These are phyloP conservation scores for Phaseolus lunatus DNA, from an alignment of 306 rosid species.

Conservation along the genomic window DNA sequence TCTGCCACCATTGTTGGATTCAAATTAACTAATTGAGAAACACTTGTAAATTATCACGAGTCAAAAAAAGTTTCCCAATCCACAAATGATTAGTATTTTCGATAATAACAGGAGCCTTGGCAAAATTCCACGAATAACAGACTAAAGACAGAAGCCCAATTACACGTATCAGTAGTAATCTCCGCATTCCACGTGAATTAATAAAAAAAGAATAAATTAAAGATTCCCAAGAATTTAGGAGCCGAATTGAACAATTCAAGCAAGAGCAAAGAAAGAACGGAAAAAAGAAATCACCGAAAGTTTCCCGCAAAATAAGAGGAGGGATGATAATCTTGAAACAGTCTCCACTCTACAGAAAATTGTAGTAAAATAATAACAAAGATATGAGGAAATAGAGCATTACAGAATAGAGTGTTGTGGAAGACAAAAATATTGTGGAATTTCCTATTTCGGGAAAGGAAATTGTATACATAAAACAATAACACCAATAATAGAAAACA, in stretches of 20 bases:
- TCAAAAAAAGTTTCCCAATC: background rate
- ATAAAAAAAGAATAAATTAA: background rate
- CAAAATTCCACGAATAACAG: background rate
- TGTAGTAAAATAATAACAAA: background rate
- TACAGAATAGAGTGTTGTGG: slow-evolving; percentile 16
- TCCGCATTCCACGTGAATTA: slow-evolving; percentile 7
- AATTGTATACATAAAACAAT: too few species aligned
- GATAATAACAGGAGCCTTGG: background rate
- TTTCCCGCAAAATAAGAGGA: slow-evolving; percentile 37
- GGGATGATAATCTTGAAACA: slow-evolving; percentile 23
- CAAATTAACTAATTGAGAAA: slow-evolving; percentile 28
- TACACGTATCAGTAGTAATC: background rate
- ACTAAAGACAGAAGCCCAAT: slow-evolving; percentile 6
- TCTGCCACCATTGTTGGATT: slow-evolving; percentile 49
- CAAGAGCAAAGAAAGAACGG: background rate
- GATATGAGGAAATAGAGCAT: background rate
- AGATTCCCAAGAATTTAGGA: slow-evolving; percentile 29
- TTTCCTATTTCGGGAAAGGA: background rate
- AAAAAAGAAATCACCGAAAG: slow-evolving; percentile 4
- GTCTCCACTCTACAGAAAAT: slow-evolving; percentile 16
- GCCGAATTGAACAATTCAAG: slow-evolving; percentile 33
- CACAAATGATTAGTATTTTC: background rate
- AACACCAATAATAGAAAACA: background rate
- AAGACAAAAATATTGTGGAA: slow-evolving; percentile 14
- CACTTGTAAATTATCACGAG: background rate